Conservation (phyloP, 495 filamentous ascomycete species). For the Penicillium taxi region DNA sequence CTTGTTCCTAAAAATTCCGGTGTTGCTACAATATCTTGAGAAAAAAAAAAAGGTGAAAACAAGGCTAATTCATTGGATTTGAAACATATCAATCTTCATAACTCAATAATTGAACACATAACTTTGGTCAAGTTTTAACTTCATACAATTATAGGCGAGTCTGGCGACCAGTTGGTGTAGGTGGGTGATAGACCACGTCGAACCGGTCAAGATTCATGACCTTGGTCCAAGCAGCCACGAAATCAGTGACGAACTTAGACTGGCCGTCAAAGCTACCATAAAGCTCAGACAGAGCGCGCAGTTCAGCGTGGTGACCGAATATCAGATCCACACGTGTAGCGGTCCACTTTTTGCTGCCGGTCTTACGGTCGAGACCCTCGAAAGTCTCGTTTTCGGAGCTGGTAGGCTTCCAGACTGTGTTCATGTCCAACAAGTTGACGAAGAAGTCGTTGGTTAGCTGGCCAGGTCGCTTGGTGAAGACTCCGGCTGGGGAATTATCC, state of each 20-base stretch:
- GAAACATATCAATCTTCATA: too few relatives aligned
- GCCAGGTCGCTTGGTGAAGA: conserved; percentile 56
- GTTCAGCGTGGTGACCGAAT: conserved; percentile 62
- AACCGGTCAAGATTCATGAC: conserved; percentile 64
- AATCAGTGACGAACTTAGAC: conserved; percentile 61
- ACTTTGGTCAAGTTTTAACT: too few relatives aligned
- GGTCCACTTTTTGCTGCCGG: conserved; percentile 59
- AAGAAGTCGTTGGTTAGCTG: conserved; percentile 70
- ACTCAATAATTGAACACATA: too few relatives aligned
- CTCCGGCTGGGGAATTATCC: conserved; percentile 52
- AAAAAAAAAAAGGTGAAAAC: too few relatives aligned
- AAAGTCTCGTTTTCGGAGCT: conserved; percentile 43
- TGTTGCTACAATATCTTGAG: too few relatives aligned
- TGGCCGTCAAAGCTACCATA: conserved; percentile 48
- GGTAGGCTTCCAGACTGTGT: conserved; percentile 52
- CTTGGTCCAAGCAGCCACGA: conserved; percentile 62
- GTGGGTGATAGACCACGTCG: conserved; percentile 40
- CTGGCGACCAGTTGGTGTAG: conserved; percentile 13
- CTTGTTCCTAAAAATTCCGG: too few relatives aligned
- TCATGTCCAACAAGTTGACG: conserved; percentile 60
- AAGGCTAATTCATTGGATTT: too few relatives aligned
- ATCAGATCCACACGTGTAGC: conserved; percentile 61
- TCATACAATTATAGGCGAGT: conserved; percentile 24
- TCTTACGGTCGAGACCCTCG: conserved; percentile 57
- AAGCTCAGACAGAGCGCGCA: conserved; percentile 60